Evolutionary conservation across 768 basidiomycete genomes (phyloP).

Genomic region (Phylloporus sp.): DNA sequence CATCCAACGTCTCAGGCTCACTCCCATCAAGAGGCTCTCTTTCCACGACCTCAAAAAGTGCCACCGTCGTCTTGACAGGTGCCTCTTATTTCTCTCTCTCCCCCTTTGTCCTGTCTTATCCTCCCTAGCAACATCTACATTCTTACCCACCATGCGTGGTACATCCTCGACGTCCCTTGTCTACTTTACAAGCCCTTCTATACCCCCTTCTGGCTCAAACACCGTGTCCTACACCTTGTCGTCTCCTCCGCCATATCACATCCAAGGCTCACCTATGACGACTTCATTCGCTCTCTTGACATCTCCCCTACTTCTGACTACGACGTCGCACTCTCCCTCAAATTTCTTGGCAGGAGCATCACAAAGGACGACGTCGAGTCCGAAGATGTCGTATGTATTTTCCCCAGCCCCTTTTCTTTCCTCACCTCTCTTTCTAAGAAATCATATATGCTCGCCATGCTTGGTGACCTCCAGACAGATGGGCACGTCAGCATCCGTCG

Average conservation of each 20-base stretch:
- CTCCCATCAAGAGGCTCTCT: constrained; percentile 43
- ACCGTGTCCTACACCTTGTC: constrained; percentile 47
- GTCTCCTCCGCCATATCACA: constrained; percentile 34
- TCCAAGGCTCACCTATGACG: constrained; percentile 34
- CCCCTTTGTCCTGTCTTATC: constrained; percentile 8
- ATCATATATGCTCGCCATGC: constrained; percentile 38
- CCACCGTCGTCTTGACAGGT: constrained; percentile 42
- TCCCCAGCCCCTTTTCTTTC: neutral
- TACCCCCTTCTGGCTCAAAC: constrained; percentile 43
- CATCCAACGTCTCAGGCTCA: constrained; percentile 35
- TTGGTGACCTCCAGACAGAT: constrained; percentile 36
- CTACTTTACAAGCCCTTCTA: constrained; percentile 42
- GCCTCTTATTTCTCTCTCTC: neutral
- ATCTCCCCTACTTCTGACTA: constrained; percentile 29
- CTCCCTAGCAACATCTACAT: constrained; percentile 55
- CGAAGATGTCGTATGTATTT: constrained; percentile 42
- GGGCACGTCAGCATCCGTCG: constrained; percentile 30
- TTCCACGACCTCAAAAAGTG: constrained; percentile 36
- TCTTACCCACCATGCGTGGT: constrained; percentile 61
- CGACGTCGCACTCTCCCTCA: constrained; percentile 27
- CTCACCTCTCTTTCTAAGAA: constrained; percentile 28
- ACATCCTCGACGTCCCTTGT: constrained; percentile 54
- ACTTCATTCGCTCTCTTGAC: constrained; percentile 36
- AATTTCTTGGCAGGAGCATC: constrained; percentile 42
- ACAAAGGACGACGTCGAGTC: constrained; percentile 39